Evolutionary conservation across 257 asterid genomes (phyloP), one percentile per base, ranked within the genome.

Genomic region (Solanum etuberosum): DNA sequence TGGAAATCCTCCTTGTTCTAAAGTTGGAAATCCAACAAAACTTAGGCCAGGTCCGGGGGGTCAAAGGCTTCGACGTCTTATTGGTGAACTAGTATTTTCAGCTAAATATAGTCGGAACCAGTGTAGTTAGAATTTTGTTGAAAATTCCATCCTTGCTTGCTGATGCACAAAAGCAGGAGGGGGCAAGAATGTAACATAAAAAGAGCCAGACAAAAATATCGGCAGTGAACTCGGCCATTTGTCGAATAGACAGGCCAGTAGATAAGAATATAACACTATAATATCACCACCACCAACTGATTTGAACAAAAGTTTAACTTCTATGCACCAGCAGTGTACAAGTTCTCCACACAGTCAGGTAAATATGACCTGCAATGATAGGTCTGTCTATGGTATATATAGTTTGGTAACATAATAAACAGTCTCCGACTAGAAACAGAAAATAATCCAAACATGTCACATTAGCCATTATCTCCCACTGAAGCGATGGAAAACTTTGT

Each of bases 1-100:
- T 1, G 99, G 99, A 23, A 90, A 91, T 20, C 96, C 93, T 38
- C 92, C 89, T 29, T 96, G 99, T 92, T 87, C 97, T 27, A 92
- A 88, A 92, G 98, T 97, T 67, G 97, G 97, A 11, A 90, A 91
- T 42, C 88, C 91, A 3, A 87, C 93, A 3, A 92, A 89, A 85
- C 93, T 97, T 11, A 91, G 43, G 70, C 99, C 99, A 0, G 93
- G 99, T 20, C 93, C 90, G 0, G 98, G 99, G 34, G 97, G 96
- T 13, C 83, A 87, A 32, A 91, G 98, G 93, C 95, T 97, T 77
- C 89, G 85, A 46, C 88, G 91, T 15, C 99, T 97, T 70, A 15
- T 97, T 32, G 93, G 88, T 82, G 87, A 74, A 34, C n/a, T 94
- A 71, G 84, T 88, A 9, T 88, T 81, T 23, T 89, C 93, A 4